phyloP scores from a whole-genome alignment of 352 stramenopile species.

The Nothophytophthora sp. region DNA sequence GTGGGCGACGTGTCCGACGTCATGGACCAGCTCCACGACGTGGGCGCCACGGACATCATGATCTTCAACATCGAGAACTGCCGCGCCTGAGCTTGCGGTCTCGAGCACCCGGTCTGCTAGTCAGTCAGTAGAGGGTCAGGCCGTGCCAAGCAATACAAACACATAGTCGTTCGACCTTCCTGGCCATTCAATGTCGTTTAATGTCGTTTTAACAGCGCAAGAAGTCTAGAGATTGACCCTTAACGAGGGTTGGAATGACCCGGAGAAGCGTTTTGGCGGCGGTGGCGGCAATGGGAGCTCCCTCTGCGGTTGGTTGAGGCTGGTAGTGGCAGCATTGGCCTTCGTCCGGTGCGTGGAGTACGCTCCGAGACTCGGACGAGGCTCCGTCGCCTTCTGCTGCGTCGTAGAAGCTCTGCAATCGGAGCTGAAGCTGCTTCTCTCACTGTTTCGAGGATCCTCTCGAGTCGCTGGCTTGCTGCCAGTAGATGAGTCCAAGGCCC shows the following conservation, averaged over 20 bases:
- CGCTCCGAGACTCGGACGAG: no score
- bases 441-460: no score
- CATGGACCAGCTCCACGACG: slow-evolving; percentile 96
- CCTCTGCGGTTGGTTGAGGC: neutral
- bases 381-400: neutral
- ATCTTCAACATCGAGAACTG: slow-evolving; percentile 96
- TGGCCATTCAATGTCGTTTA: no score
- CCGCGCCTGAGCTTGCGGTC: slow-evolving; percentile 53
- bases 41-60: slow-evolving; percentile 97
- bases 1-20: slow-evolving; percentile 91
- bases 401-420: no score
- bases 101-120: neutral
- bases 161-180: neutral
- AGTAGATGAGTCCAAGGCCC: no score
- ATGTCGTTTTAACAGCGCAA: no score
- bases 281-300: slow-evolving; percentile 3
- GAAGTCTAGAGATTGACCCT: slow-evolving; percentile 25
- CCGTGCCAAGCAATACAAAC: neutral
- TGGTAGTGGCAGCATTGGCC: no score
- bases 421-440: no score
- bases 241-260: slow-evolving; percentile 16
- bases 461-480: no score
- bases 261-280: neutral
- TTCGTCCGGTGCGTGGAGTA: no score
- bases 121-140: no score